A percentile compares a stretch with the other conserved stretches of the same genome.
phyloP scores from a whole-genome alignment of 306 rosid species.

The Trifolium pratense region DNA sequence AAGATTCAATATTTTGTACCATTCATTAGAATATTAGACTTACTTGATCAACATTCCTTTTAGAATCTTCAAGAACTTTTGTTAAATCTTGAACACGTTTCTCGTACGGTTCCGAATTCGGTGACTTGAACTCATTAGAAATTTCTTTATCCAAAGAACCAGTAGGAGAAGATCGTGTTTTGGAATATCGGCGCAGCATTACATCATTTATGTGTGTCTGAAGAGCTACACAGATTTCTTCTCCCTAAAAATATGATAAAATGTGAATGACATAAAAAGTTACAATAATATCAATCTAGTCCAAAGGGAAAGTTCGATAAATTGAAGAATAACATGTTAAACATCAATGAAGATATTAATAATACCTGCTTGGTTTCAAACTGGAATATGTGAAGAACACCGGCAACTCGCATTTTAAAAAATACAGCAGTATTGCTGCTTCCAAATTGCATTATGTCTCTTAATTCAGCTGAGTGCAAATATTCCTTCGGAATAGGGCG shows the following conservation, averaged over 20 bases:
- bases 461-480: constrained; percentile 91
- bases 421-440: constrained; percentile 97
- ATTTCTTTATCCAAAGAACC: constrained; percentile 64
- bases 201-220: constrained; percentile 96
- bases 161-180: constrained; percentile 62
- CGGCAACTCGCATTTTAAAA: constrained; percentile 98
- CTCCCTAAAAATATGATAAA: constrained; percentile 68
- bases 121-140: constrained; percentile 59
- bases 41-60: constrained; percentile 76
- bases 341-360: constrained; percentile 28
- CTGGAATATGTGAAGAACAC: constrained; percentile 94
- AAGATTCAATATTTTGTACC: not conserved
- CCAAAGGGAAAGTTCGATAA: not conserved
- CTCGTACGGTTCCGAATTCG: constrained; percentile 62
- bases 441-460: constrained; percentile 98
- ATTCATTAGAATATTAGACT: constrained; percentile 40
- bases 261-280: constrained; percentile 21
- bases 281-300: constrained; percentile 9
- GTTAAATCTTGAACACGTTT: constrained; percentile 77
- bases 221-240: constrained; percentile 96
- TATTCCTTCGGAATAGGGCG: constrained; percentile 97
- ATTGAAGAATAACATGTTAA: not conserved
- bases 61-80: constrained; percentile 80
- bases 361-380: constrained; percentile 94
- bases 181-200: constrained; percentile 89